Evolutionary conservation across 495 filamentous ascomycete genomes (phyloP), one percentile per base, ranked within the genome.

Genomic region (Trichoderma reesei): DNA sequence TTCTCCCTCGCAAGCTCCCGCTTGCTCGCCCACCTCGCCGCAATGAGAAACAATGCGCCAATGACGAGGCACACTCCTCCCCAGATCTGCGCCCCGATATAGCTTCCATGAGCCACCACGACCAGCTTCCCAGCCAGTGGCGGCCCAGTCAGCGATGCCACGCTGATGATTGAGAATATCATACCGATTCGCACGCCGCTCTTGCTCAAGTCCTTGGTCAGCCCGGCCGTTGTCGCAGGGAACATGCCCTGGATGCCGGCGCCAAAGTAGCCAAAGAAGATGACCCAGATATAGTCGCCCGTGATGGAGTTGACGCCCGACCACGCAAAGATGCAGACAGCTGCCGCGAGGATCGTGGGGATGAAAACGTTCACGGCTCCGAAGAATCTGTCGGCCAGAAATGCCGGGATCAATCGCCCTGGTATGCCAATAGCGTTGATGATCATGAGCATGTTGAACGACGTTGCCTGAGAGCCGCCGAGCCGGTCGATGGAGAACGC

Each of bases 131-230:
- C 91, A 0, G 85, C 88, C 65, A 95, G 85, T 3, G 91, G 89
- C 11, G 89, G 83, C 0, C 90, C 90, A 36, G 87, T 89, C 36
- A 94, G 74, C 31, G 81, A 81, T 0, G 90, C 89, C 60, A 94
- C 82, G 42, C 83, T 85, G 13, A 88, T 81, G 46, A 91, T 84
- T n/a, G 82, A 86, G 65, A 94, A 87, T 34, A 87, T 81, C 88
- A 94, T 92, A 6, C 90, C 91, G 80, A 91, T 86, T 14, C 89
- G 79, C 62, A 85, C 82, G 0, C 91, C 88, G 26, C 81, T 78
- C 72, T 89, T 91, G 36, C 81, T 80, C 68, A 86, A 65, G 68
- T 94, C 86, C 2, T 66, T 88, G 65, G 66, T 85, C 79, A 71
- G 79, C 74, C 37, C 7, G 6, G 73, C 86, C 83, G 70, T 85